Evolutionary conservation across 129 eudicot species (phyloP).

Genomic region (Artemisia argyi): DNA sequence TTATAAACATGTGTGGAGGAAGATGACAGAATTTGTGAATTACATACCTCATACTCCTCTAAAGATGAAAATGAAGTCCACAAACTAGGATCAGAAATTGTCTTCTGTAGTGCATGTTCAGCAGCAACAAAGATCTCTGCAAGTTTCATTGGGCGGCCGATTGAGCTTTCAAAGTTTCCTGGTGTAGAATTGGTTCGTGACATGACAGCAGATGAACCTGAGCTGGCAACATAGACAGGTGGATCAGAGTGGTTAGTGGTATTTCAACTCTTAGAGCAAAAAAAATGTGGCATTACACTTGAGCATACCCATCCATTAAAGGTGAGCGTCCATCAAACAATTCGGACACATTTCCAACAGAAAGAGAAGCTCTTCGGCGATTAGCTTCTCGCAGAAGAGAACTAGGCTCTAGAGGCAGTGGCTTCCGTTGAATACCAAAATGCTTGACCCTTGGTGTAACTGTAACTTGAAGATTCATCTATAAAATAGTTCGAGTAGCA

Average conservation of each 20-base stretch:
- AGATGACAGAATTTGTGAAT: background rate
- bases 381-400: constrained; percentile 93
- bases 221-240: constrained; percentile 56
- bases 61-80: constrained; percentile 77
- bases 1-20: constrained; percentile 5
- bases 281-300: constrained; percentile 6
- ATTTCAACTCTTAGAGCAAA: constrained; percentile 8
- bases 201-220: constrained; percentile 62
- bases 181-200: constrained; percentile 85
- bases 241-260: constrained; percentile 22
- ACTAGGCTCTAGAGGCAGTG: constrained; percentile 88
- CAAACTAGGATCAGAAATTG: constrained; percentile 70
- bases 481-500: constrained; percentile 19
- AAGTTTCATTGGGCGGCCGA: constrained; percentile 92
- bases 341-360: constrained; percentile 87
- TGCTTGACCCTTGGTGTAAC: constrained; percentile 65
- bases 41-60: constrained; percentile 74
- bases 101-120: constrained; percentile 77
- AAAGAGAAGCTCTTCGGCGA: constrained; percentile 96
- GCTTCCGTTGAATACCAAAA: constrained; percentile 89
- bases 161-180: constrained; percentile 83
- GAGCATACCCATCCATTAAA: constrained; percentile 62
- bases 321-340: constrained; percentile 71
- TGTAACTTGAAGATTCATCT: constrained; percentile 83
- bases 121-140: constrained; percentile 92